Evolutionary conservation across 2,329 filamentous ascomycete species (phyloP).

Genomic region (Pestalotiopsis sp.): DNA sequence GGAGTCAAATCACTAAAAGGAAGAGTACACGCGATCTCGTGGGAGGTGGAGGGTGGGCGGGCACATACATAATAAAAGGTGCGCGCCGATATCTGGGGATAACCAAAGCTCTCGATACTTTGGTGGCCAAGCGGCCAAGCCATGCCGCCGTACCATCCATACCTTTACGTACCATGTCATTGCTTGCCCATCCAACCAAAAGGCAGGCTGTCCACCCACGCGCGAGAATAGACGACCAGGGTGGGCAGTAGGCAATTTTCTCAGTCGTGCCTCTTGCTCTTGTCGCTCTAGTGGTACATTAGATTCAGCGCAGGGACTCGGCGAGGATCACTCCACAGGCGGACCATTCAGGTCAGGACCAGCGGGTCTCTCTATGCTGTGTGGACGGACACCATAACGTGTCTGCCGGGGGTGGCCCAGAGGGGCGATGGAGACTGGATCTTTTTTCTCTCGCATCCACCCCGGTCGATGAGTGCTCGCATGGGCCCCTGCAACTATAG

Average conservation of each 20-base stretch:
- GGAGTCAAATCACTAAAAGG: slow-evolving; percentile 9
- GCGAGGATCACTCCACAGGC: background rate
- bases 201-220: background rate
- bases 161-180: slow-evolving; percentile 2
- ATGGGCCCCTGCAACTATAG: background rate
- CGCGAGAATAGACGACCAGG: background rate
- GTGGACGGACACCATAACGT: background rate
- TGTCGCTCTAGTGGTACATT: slow-evolving; percentile 13
- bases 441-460: background rate
- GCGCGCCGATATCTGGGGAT: slow-evolving; percentile 11
- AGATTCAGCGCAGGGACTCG: slow-evolving; percentile 6
- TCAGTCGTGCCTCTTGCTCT: slow-evolving; percentile 10
- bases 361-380: background rate
- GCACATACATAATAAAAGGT: slow-evolving; percentile 10
- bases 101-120: background rate
- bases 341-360: slow-evolving; percentile 7
- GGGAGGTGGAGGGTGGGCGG: slow-evolving; percentile 12
- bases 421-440: background rate
- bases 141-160: background rate
- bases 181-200: background rate
- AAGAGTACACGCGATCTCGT: slow-evolving; percentile 2
- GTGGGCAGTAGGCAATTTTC: background rate
- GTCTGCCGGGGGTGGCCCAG: slow-evolving; percentile 7
- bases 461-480: background rate
- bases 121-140: background rate